Percentiles rank a stretch among this genome's conserved stretches.
Evolutionary conservation across 768 basidiomycete species (phyloP).

Genomic region (Pleurotus sapidus): DNA sequence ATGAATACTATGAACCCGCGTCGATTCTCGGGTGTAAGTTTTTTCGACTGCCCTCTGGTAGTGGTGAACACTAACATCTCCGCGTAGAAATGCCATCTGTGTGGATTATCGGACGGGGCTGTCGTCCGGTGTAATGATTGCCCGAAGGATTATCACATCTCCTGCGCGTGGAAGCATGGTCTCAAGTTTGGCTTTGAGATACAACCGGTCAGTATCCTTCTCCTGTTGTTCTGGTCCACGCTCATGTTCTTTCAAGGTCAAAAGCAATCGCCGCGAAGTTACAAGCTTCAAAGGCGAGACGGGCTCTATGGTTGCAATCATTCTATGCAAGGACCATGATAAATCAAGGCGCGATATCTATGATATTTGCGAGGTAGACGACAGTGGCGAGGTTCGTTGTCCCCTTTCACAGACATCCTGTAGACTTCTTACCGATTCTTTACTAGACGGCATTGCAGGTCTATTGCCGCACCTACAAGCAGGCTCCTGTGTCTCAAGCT

Average conservation of each 20-base stretch:
- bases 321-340: constrained; percentile 80
- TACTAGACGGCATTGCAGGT: constrained; percentile 84
- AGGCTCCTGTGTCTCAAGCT: constrained; percentile 64
- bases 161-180: constrained; percentile 86
- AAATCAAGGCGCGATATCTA: constrained; percentile 64
- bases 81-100: constrained; percentile 70
- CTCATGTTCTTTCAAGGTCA: constrained; percentile 48
- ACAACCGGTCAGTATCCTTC: constrained; percentile 54
- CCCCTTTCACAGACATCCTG: constrained; percentile 1
- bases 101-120: constrained; percentile 70
- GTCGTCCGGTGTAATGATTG: constrained; percentile 86
- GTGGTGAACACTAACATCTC: constrained; percentile 2
- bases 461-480: constrained; percentile 84
- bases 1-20: constrained; percentile 68
- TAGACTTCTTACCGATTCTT: constrained; percentile 5
- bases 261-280: constrained; percentile 70
- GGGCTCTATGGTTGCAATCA: constrained; percentile 74
- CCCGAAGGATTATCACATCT: constrained; percentile 73
- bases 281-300: constrained; percentile 76
- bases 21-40: constrained; percentile 71
- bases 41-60: background rate
- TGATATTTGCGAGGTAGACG: constrained; percentile 83
- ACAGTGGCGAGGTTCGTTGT: constrained; percentile 70
- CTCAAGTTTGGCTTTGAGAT: constrained; percentile 93
- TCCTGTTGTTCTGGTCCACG: background rate